Base-by-base conservation (phyloP, 768 basidiomycete genomes). In the Lentinula boryana region DNA sequence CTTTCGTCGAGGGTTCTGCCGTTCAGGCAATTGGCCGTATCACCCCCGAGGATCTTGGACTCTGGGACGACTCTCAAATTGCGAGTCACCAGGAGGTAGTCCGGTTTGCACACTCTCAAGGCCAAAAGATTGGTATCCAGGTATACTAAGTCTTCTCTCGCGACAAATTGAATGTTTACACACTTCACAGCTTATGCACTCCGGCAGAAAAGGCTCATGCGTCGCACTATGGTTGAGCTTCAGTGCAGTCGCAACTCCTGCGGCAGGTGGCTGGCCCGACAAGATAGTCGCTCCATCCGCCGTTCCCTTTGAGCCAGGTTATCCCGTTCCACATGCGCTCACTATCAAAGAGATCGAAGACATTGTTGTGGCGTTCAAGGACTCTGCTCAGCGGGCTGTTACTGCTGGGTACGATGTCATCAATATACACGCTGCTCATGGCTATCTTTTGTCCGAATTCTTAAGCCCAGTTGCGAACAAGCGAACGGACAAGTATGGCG, bases 121-220 rank as follows among this genome's bases (percentile, higher is more conserved):
- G 77, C 51, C 83, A 87, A 67, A 84, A 85, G 55, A 80, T 91
- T 23, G 90, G 76, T 8, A 85, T 91, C 60, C 91, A 93, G 68
- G 67, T 65, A 0, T 63, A 21, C 13, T 21, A 1, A 1, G 41
- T 56, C 13, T 56, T 6, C 5, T 15, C 23, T 1, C 68, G 82
- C 38, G 70, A 71, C 62, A 69, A 1, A 70, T 72, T 10, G 38
- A 23, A n/a, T n/a, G 38, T 31, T 33, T 13, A 48, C 46, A 23
- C 46, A 8, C 9, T 46, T 15, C 48, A 31, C 10, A 33, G 64
- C 79, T 92, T n/a, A 84, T 80, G 0, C 90, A 92, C 63, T 86
- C 88, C 0, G 90, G 90, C 0, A 76, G 89, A n/a, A 92, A 91
- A 68, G 88, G 83, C 0, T 85, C 84, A 9, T 84, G 78, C 0